Evolutionary conservation across 306 rosid species (phyloP), one percentile per base, ranked within the genome.

Genomic region (Citrullus mucosospermus): DNA sequence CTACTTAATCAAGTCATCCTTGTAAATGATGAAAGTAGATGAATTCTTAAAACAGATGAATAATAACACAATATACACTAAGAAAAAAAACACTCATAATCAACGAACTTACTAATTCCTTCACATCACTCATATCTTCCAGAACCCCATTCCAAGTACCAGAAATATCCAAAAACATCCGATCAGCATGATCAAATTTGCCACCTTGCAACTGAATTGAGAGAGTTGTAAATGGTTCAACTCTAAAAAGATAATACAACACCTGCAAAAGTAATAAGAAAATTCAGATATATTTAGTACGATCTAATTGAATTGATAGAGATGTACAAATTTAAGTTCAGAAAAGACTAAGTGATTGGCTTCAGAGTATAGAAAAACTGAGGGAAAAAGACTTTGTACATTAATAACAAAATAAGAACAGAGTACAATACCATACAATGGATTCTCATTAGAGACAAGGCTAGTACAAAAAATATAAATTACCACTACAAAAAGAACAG

Each of bases 51-150:
- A 78, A 66, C 28, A 80, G 62, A 28, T 30, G 4, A 30, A 73
- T 10, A 73, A 73, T 32, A 73, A 48, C 7, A 30, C 44, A 50
- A 41, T 39, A 30, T 50, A 16, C 15, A 51, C 13, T 69, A 39
- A 77, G 39, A 85, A 79, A 41, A 79, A 41, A 56, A 67, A 74
- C 80, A 30, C 55, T 50, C 84, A 59, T 20, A 68, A 69, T 80
- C 80, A 56, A 80, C 76, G n/a, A 71, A 65, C 77, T 77, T 88
- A 95, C 99, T 95, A 95, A 81, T 91, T 95, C 99, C 80, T 95
- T 95, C 85, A 95, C 96, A 78, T 95, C 99, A 85, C 97, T 95
- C 99, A 92, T 95, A 81, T 95, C 97, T 79, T 95, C 97, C 79
- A 88, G 84, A 89, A 92, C 97, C 78, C 99, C 99, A 81, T 91